Percentiles rank a stretch among this genome's conserved stretches.
Conservation (phyloP, 139 green algal genomes). For the Chlamydomonas sphaeroides region DNA sequence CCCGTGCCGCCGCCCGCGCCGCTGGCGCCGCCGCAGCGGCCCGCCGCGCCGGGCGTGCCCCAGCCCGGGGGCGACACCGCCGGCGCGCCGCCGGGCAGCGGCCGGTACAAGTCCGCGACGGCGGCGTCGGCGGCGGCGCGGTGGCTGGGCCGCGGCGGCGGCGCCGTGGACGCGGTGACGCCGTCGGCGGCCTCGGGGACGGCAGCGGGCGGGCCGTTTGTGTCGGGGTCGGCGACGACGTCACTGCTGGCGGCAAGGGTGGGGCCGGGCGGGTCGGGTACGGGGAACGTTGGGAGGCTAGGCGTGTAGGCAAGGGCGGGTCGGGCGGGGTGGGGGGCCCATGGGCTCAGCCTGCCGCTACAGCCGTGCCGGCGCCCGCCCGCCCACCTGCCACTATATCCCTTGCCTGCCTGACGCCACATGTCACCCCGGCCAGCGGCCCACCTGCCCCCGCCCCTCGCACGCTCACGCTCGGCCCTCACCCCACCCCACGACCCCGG, state of each 20-base stretch:
- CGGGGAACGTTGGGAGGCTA: background rate
- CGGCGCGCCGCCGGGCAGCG: background rate
- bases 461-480: background rate
- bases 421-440: too few relatives aligned
- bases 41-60: too few relatives aligned
- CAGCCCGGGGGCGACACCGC: too few relatives aligned
- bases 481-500: too few relatives aligned
- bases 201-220: background rate
- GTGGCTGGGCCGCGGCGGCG: conserved; percentile 26
- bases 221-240: too few relatives aligned
- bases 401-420: background rate
- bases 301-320: background rate
- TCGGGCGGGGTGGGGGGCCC: too few relatives aligned
- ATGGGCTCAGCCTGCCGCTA: too few relatives aligned
- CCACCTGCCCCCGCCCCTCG: too few relatives aligned
- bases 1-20: background rate
- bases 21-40: conserved; percentile 1
- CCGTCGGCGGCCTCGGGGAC: background rate
- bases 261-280: background rate
- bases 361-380: too few relatives aligned
- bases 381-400: background rate
- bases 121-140: conserved; percentile 25
- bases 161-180: background rate
- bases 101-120: conserved; percentile 21
- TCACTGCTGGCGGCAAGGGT: conserved; percentile 30